Base-by-base conservation (phyloP, 371 early-diverging fungal genomes). In the Lichtheimia ornata region DNA sequence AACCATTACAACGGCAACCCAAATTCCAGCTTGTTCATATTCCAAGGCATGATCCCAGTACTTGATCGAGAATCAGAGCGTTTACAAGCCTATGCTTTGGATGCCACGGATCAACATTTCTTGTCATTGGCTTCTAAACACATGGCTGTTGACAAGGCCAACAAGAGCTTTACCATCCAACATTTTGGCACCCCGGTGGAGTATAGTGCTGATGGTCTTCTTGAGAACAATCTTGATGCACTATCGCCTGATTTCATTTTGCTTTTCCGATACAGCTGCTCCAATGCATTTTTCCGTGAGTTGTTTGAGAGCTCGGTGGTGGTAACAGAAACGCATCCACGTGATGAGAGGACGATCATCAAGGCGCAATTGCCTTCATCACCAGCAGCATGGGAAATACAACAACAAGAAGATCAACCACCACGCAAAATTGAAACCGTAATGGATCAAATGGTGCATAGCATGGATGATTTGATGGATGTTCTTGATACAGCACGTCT, bases 321-420 rank as follows among this genome's bases (percentile, higher is more conserved):
- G 53, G 87, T 91, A 1, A 91, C 91, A n/a, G 89, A 93, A 74
- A 88, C 87, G 17, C 92, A 94, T 69, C 93, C 94, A 9, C 84
- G 86, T n/a, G 89, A 92, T 70, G 85, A 88, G 13, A 73, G 79
- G 35, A 77, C 75, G 0, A 69, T 76, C 40, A 72, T 72, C 65
- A 76, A 73, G 47, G 75, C 71, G 2, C 70, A 80, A 30, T 68
- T 84, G 56, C 17, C 59, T 14, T 12, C 53, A 18, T 14, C 35
- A 52, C 53, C 59, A 13, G 17, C 24, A 49, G 3, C 28, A 25
- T n/a, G 17, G 22, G 12, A 28, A 17, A 17, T 50, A 14, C 58
- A 43, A 25, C 5, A 24, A 20, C 11, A 47, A 59, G 15, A 58
- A 55, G 35, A 35, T 35, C 35, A 35, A 2, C 35, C 35, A 35